These are phyloP conservation scores for Vinca minor DNA, from an alignment of 257 asterid species.

Conservation along the genomic window DNA sequence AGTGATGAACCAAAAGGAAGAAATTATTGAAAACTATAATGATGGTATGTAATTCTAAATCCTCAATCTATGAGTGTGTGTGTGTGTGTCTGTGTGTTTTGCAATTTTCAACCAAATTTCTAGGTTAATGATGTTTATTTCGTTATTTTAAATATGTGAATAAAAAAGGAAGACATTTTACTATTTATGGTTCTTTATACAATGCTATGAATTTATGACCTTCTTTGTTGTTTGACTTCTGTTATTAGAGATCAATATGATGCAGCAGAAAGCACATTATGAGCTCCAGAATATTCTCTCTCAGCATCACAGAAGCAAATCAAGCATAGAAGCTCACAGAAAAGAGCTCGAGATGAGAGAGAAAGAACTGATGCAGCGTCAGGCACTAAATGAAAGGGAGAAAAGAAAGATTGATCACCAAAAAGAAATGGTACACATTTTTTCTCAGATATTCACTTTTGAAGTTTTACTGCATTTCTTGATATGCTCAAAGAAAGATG, in stretches of 20 bases:
- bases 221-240: constrained; percentile 6
- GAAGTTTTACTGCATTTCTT: background rate
- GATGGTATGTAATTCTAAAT: constrained; percentile 33
- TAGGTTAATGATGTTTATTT: background rate
- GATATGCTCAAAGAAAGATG: background rate
- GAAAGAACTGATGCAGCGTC: constrained; percentile 41
- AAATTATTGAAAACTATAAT: constrained; percentile 45
- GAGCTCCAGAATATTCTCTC: constrained; percentile 38
- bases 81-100: no score
- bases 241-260: constrained; percentile 52
- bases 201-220: background rate
- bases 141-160: background rate
- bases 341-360: constrained; percentile 43
- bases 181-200: background rate
- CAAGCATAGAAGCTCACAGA: constrained; percentile 46
- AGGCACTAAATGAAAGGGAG: constrained; percentile 52
- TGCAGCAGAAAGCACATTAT: constrained; percentile 43
- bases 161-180: background rate
- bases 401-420: constrained; percentile 46
- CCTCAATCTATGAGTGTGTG: constrained; percentile 3
- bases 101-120: background rate
- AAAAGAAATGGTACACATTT: constrained; percentile 45
- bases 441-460: background rate
- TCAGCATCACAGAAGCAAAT: constrained; percentile 48
- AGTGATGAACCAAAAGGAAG: constrained; percentile 53